These are phyloP conservation scores for Apiosordaria backusii DNA, from an alignment of 495 filamentous ascomycete species.

Conservation along the genomic window DNA sequence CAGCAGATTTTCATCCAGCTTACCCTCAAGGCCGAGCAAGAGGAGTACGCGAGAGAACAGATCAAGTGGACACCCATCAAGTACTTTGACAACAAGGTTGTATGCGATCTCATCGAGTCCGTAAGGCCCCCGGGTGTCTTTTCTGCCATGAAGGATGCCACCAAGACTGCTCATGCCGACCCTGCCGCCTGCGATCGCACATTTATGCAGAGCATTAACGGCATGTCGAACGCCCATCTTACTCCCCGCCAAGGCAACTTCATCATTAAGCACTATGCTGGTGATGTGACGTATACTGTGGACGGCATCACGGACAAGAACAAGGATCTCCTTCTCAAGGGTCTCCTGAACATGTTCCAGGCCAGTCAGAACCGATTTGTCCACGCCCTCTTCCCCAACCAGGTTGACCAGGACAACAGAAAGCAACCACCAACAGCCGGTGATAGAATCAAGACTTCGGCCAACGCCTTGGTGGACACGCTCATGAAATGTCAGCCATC, in stretches of 20 bases:
- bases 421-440: conserved; percentile 90
- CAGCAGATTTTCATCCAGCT: conserved; percentile 99
- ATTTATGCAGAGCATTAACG: conserved; percentile 87
- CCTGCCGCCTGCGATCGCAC: conserved; percentile 91
- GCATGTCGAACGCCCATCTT: conserved; percentile 86
- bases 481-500: conserved; percentile 96
- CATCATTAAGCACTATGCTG: conserved; percentile 98
- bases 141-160: conserved; percentile 94
- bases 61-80: conserved; percentile 99
- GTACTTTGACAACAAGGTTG: conserved; percentile 99
- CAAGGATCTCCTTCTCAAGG: conserved; percentile 96
- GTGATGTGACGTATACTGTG: conserved; percentile 92
- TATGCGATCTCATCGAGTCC: conserved; percentile 95
- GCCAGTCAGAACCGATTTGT: conserved; percentile 81
- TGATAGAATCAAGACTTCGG: conserved; percentile 94
- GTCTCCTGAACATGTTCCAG: conserved; percentile 82
- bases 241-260: conserved; percentile 92
- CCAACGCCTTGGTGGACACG: conserved; percentile 91
- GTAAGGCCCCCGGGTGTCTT: conserved; percentile 90
- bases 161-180: conserved; percentile 94
- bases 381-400: conserved; percentile 81
- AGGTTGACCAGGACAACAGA: conserved; percentile 95
- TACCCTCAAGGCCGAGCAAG: conserved; percentile 94
- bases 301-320: conserved; percentile 99
- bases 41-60: conserved; percentile 93